A percentile compares a stretch with the other conserved stretches of the same genome.
Conservation (phyloP, 2,329 filamentous ascomycete genomes). For the Orbilia blumenaviensis region DNA sequence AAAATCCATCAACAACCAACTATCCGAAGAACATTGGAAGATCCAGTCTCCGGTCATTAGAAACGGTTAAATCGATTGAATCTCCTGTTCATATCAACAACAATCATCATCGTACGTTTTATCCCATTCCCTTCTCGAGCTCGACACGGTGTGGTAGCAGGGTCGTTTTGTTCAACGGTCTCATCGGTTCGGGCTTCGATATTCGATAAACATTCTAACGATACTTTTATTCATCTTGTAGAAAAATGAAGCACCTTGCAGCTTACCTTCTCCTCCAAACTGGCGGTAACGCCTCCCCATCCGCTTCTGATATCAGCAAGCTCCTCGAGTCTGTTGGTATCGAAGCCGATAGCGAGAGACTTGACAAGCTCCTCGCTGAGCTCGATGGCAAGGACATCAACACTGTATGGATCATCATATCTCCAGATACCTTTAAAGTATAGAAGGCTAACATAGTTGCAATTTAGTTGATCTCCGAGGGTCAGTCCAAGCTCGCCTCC, state of each 20-base stretch:
- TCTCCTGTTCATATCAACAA: conserved; percentile 51
- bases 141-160: neutral
- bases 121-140: neutral
- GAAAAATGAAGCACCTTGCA: conserved; percentile 99
- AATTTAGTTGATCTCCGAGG: conserved; percentile 84
- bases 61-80: conserved; percentile 55
- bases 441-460: conserved; percentile 6
- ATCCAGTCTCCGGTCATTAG: conserved; percentile 54
- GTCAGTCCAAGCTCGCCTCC: conserved; percentile 92
- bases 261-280: conserved; percentile 97
- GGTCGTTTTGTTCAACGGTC: neutral
- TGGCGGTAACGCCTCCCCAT: conserved; percentile 89
- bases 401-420: conserved; percentile 64
- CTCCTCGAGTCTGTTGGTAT: conserved; percentile 95
- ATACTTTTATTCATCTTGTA: conserved; percentile 50
- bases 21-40: conserved; percentile 51
- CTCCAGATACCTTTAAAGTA: conserved; percentile 60
- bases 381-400: conserved; percentile 91
- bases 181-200: neutral
- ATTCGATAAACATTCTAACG: conserved; percentile 9
- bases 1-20: conserved; percentile 41
- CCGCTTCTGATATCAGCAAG: conserved; percentile 82
- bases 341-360: conserved; percentile 87
- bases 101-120: conserved; percentile 44
- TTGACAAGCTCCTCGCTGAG: conserved; percentile 87